Base-by-base conservation (phyloP, 176 grass and related monocot genomes). In the Avena insularis region DNA sequence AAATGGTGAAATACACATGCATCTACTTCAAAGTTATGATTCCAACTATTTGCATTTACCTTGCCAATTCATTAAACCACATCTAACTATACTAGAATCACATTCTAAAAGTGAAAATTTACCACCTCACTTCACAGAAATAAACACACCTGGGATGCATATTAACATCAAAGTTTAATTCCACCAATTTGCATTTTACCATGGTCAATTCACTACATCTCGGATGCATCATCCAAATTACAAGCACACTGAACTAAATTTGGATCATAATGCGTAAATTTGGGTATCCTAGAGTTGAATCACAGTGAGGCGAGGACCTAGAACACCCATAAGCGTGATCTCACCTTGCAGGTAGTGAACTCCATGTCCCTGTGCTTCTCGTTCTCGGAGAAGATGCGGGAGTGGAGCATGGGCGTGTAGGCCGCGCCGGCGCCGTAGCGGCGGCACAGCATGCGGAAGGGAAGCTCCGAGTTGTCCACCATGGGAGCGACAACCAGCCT, bases 321-420 rank as follows among this genome's bases (percentile, higher is more conserved):
- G 40, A 86, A 77, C 5, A 27, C 8, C 14, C 4, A 0, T 15
- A 62, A 16, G 19, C 9, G 14, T n/a, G 20, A 20, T 84, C 80
- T 61, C 84, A 91, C 90, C 92, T 96, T 94, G 82, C 97, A 96
- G 58, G 97, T 96, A 17, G 90, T 94, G 85, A 99, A 99, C 82
- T 99, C 97, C 97, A 94, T 91, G 11, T 83, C 82, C 83, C 97
- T 79, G 80, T 96, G 91, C 92, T 99, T 96, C n/a, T 99, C 94
- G 79, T 91, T 99, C 92, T 99, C 94, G 4, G 92, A 90, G 92
- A 99, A 99, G 84, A 99, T 99, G 82, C 97, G 90, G 21, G 92
- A 96, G 72, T 99, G 94, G 88, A 99, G 94, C 97, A 99, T 99
- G 40, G 97, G 97, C 82, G 97, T 99, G 88, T 99, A 99, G 0